Evolutionary conservation across 495 filamentous ascomycete genomes (phyloP), one percentile per base, ranked within the genome.

Genomic region (Lindgomyces ingoldianus): DNA sequence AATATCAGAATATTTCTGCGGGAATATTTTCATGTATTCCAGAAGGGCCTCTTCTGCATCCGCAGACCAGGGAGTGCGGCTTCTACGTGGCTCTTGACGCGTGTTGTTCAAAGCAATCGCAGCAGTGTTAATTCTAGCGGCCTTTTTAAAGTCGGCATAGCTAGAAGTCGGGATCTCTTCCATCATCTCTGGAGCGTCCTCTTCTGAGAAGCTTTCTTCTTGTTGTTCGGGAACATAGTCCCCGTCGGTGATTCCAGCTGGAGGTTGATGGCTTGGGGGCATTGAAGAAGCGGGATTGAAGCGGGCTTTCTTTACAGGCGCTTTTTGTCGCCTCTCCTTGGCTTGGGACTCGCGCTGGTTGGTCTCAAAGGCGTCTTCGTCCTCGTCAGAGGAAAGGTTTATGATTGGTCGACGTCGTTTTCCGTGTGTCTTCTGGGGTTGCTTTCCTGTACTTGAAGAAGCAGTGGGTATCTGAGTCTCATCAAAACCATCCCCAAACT

Each of bases 1-100:
- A 36, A 89, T 83, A 0, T 60, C 29, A 21, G 78, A 73, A 80
- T 85, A 90, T 44, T 79, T 81, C 67, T 78, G 81, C 16, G 80
- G 79, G 57, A 78, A 73, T 18, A 65, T 64, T 26, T 74, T 76
- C 24, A 88, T 82, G 6, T 77, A 75, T n/a, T 78, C 69, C 18
- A 83, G 63, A 8, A 91, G 77, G 27, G 70, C 70, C 24, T 74
- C 60, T 3, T 78, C 78, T 62, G 87, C 85, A 12, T 76, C 70
- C 0, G 62, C 61, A 6, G 76, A 73, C 82, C 82, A 84, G 0
- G 77, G 71, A 19, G 66, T 74, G 27, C 86, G 83, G 21, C 41
- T 27, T 46, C 59, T 48, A 1, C 49, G 45, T 36, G 54, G 62
- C 36, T 33, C 51, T 6, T 9, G 47, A 10, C n/a, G 14, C 48